These are phyloP conservation scores for Thecaphora thlaspeos DNA, from an alignment of 1,284 basidiomycete species.

Conservation along the genomic window DNA sequence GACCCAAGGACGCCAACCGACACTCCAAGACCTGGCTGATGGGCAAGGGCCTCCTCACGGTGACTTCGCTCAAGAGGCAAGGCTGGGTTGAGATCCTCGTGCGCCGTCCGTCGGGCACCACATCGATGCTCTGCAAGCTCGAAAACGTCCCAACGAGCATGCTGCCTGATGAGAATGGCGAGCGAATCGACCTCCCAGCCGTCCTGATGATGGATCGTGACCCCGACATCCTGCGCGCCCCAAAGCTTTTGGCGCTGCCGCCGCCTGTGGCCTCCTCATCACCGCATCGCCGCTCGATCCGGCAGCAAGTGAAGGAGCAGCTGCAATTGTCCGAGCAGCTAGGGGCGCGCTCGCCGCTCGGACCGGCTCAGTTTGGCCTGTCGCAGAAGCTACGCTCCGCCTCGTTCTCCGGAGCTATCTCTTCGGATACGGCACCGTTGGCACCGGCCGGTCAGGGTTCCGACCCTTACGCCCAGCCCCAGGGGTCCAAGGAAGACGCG, in stretches of 20 bases:
- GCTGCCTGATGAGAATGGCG: conserved; percentile 50
- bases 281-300: conserved; percentile 1
- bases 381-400: conserved; percentile 62
- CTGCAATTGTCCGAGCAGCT: conserved; percentile 37
- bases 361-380: conserved; percentile 38
- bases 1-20: conserved; percentile 43
- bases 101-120: conserved; percentile 84
- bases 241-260: conserved; percentile 21
- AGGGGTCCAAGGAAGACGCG: too few species aligned
- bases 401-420: conserved; percentile 69
- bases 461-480: conserved; percentile 4
- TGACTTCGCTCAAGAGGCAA: conserved; percentile 70
- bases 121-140: conserved; percentile 77
- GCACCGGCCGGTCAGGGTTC: neutral
- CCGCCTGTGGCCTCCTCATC: too few species aligned
- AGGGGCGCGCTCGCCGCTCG: conserved; percentile 22
- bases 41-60: conserved; percentile 82
- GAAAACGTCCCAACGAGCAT: conserved; percentile 69
- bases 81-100: conserved; percentile 90
- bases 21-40: conserved; percentile 76
- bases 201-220: conserved; percentile 72
- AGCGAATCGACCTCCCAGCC: conserved; percentile 71
- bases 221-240: conserved; percentile 35
- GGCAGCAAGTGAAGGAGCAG: conserved; percentile 20
- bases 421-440: neutral